A percentile compares a stretch with the other conserved stretches of the same genome.
These are phyloP conservation scores for Penicillium subrubescens DNA, from an alignment of 495 filamentous ascomycete genomes.

Conservation along the genomic window DNA sequence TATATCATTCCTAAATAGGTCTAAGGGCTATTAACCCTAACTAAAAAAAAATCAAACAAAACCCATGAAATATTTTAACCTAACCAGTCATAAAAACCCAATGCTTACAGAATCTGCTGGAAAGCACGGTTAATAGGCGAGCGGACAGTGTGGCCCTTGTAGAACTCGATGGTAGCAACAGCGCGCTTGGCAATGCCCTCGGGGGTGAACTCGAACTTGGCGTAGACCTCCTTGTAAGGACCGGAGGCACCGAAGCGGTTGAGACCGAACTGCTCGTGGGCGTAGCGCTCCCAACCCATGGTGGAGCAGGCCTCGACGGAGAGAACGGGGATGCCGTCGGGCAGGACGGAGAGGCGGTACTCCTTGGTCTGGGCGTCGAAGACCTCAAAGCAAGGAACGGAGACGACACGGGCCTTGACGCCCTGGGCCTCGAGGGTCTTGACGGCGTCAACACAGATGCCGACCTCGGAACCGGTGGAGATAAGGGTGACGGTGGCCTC, in stretches of 20 bases:
- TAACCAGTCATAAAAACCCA: slow-evolving; percentile 17
- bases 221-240: slow-evolving; percentile 97
- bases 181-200: slow-evolving; percentile 96
- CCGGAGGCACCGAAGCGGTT: slow-evolving; percentile 98
- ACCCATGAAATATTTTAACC: slow-evolving; percentile 30
- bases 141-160: slow-evolving; percentile 87
- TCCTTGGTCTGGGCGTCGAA: slow-evolving; percentile 94
- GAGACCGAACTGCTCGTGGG: slow-evolving; percentile 98
- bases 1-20: slow-evolving; percentile 33
- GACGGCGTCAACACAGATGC: slow-evolving; percentile 88
- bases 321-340: slow-evolving; percentile 90
- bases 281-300: slow-evolving; percentile 95
- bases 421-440: slow-evolving; percentile 86
- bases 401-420: slow-evolving; percentile 89
- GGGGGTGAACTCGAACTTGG: slow-evolving; percentile 99
- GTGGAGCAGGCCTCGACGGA: slow-evolving; percentile 95
- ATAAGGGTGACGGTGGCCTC: slow-evolving; percentile 86
- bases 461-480: slow-evolving; percentile 94
- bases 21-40: slow-evolving; percentile 28
- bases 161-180: slow-evolving; percentile 88
- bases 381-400: slow-evolving; percentile 95
- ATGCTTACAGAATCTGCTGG: slow-evolving; percentile 50
- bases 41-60: slow-evolving; percentile 21
- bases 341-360: slow-evolving; percentile 87
- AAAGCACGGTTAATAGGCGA: slow-evolving; percentile 90